phyloP scores from a whole-genome alignment of 768 basidiomycete species.

The Harrya chromipes region DNA sequence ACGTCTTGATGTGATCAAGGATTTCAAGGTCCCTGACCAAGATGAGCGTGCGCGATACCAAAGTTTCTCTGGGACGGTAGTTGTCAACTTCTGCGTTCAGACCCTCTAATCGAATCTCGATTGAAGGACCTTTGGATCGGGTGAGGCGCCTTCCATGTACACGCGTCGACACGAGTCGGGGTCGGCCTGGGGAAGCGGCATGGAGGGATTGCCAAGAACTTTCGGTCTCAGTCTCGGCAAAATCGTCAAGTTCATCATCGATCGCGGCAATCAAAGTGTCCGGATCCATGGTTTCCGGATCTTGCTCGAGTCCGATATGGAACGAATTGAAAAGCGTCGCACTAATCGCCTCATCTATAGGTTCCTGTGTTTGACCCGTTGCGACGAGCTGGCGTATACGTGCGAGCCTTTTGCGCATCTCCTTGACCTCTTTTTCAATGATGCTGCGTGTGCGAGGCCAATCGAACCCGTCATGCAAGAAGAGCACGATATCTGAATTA shows the following conservation, averaged over 20 bases:
- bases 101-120: conserved; percentile 77
- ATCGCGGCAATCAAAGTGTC: conserved; percentile 84
- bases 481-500: conserved; percentile 61
- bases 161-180: conserved; percentile 33
- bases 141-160: conserved; percentile 60
- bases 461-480: conserved; percentile 93
- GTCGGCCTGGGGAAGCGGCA: conserved; percentile 44
- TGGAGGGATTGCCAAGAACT: conserved; percentile 91
- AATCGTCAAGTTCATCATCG: conserved; percentile 83
- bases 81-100: conserved; percentile 65
- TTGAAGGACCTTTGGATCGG: conserved; percentile 73
- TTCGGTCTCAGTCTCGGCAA: conserved; percentile 68
- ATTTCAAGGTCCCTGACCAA: conserved; percentile 80
- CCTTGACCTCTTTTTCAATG: conserved; percentile 85
- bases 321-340: conserved; percentile 90
- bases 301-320: conserved; percentile 85
- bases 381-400: conserved; percentile 92
- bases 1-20: conserved; percentile 95
- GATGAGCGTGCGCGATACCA: conserved; percentile 65
- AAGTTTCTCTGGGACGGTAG: conserved; percentile 49
- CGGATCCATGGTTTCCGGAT: conserved; percentile 70
- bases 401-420: conserved; percentile 80
- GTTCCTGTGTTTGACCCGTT: conserved; percentile 82
- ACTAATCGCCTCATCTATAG: conserved; percentile 66
- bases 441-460: conserved; percentile 82